A percentile compares a stretch with the other conserved stretches of the same genome.
These are phyloP conservation scores for Phytophthora sansomeana DNA, from an alignment of 352 stramenopile genomes.

Conservation along the genomic window DNA sequence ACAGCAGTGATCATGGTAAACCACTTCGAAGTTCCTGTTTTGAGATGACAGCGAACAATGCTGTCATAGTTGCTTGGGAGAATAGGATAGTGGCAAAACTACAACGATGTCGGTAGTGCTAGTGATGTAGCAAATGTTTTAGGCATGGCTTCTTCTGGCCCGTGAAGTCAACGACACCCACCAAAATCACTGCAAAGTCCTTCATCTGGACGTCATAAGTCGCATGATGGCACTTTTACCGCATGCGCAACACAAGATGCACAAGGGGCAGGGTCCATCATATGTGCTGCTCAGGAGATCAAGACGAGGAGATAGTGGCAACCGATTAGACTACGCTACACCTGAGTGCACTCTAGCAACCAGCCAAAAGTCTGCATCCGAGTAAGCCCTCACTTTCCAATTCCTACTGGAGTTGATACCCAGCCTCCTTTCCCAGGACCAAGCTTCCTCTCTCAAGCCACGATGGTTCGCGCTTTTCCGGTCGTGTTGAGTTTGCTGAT, in stretches of 20 bases:
- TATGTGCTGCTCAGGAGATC: slow-evolving; percentile 8
- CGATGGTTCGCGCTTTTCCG: slow-evolving; percentile 26
- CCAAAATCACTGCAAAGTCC: no score
- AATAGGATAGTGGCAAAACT: not conserved
- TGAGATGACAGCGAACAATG: not conserved
- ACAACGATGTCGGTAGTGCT: not conserved
- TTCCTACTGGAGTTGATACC: slow-evolving; percentile 30
- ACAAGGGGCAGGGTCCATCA: slow-evolving; percentile 27
- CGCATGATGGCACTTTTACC: slow-evolving; percentile 11
- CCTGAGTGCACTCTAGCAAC: not conserved
- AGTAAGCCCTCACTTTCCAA: slow-evolving; percentile 25
- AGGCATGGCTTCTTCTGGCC: no score
- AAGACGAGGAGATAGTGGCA: slow-evolving; percentile 12
- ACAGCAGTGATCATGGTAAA: no score
- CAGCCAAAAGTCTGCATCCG: not conserved
- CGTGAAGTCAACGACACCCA: not conserved
- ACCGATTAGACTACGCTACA: not conserved
- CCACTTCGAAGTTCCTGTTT: not conserved
- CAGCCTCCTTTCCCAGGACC: slow-evolving; percentile 4
- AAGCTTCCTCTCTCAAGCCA: slow-evolving; percentile 3
- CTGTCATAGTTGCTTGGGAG: not conserved
- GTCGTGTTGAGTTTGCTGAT: slow-evolving; percentile 16
- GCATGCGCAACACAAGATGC: slow-evolving; percentile 5
- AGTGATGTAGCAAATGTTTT: not conserved
- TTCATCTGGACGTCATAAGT: slow-evolving; percentile 6